Percentiles rank a stretch among this genome's conserved stretches.
Conservation (phyloP, 2,329 filamentous ascomycete species). For the Pyrenochaeta sp. region DNA sequence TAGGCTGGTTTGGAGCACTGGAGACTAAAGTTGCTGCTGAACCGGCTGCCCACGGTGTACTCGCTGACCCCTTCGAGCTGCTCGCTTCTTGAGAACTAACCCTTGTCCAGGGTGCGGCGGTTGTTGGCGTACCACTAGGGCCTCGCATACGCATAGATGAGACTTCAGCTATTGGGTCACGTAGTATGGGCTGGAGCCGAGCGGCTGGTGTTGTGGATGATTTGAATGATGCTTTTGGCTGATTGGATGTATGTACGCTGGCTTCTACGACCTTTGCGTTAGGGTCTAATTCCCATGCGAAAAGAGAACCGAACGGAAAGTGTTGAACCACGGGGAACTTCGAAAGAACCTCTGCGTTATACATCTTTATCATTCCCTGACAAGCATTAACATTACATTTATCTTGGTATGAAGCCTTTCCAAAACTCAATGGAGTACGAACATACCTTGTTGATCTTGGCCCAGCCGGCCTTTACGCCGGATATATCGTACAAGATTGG, state of each 20-base stretch:
- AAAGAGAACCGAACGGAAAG: conserved; percentile 65
- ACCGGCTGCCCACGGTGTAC: conserved; percentile 12
- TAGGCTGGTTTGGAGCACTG: conserved; percentile 43
- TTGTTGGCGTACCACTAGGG: conserved; percentile 19
- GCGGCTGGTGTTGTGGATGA: conserved; percentile 27
- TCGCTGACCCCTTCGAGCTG: neutral
- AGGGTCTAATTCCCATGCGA: conserved; percentile 58
- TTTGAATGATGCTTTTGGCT: conserved; percentile 38
- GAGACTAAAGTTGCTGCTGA: conserved; percentile 18
- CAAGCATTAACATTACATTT: conserved; percentile 7
- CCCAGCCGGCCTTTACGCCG: conserved; percentile 88
- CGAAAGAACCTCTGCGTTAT: conserved; percentile 91
- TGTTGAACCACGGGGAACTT: conserved; percentile 99
- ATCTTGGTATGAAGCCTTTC: neutral
- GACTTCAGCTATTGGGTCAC: conserved; percentile 35
- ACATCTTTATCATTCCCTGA: conserved; percentile 99
- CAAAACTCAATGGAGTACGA: neutral
- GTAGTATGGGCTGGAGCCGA: conserved; percentile 29
- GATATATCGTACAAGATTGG: conserved; percentile 95
- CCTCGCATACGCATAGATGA: conserved; percentile 13
- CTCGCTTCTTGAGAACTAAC: conserved; percentile 10
- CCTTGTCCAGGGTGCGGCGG: conserved; percentile 37
- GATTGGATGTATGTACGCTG: conserved; percentile 47
- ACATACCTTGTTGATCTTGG: conserved; percentile 81
- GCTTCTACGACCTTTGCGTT: conserved; percentile 42